These are phyloP conservation scores for Dacryopinax primogenitus DNA, from an alignment of 768 basidiomycete genomes.

Conservation along the genomic window DNA sequence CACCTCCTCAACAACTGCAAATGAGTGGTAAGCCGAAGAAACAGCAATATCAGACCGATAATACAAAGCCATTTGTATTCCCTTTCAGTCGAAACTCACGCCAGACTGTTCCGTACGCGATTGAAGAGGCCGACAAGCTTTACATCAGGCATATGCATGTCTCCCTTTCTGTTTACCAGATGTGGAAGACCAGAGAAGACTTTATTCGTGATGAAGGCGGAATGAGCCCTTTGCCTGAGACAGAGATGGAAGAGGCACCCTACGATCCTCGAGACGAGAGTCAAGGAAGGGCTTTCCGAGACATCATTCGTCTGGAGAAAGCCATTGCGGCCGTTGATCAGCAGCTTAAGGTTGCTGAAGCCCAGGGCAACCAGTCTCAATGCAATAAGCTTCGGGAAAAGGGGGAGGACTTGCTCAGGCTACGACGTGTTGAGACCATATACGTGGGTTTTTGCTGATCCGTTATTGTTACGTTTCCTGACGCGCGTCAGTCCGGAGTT, in stretches of 20 bases:
- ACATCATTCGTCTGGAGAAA: constrained; percentile 54
- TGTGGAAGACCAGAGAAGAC: constrained; percentile 92
- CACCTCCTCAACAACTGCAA: constrained; percentile 36
- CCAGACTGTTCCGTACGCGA: constrained; percentile 77
- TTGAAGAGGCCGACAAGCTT: constrained; percentile 87
- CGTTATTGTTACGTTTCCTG: background rate
- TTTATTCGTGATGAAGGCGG: constrained; percentile 91
- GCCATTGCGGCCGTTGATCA: constrained; percentile 34
- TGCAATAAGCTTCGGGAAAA: constrained; percentile 52
- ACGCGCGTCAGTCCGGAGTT: constrained; percentile 50
- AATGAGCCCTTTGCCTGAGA: constrained; percentile 56
- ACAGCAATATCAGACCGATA: constrained; percentile 97
- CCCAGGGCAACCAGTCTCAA: constrained; percentile 27
- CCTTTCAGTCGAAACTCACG: constrained; percentile 69
- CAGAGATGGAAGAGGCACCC: constrained; percentile 11
- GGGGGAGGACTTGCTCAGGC: constrained; percentile 68
- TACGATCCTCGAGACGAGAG: constrained; percentile 8
- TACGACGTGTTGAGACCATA: constrained; percentile 82
- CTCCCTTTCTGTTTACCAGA: constrained; percentile 75
- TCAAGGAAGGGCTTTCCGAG: constrained; percentile 37
- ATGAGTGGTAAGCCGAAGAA: constrained; percentile 82
- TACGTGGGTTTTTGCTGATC: constrained; percentile 48
- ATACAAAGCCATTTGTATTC: constrained; percentile 82
- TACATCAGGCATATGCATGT: constrained; percentile 86
- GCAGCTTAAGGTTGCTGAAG: constrained; percentile 27